Base-by-base conservation (phyloP, 768 basidiomycete species). In the Leucosporidium scottii region DNA sequence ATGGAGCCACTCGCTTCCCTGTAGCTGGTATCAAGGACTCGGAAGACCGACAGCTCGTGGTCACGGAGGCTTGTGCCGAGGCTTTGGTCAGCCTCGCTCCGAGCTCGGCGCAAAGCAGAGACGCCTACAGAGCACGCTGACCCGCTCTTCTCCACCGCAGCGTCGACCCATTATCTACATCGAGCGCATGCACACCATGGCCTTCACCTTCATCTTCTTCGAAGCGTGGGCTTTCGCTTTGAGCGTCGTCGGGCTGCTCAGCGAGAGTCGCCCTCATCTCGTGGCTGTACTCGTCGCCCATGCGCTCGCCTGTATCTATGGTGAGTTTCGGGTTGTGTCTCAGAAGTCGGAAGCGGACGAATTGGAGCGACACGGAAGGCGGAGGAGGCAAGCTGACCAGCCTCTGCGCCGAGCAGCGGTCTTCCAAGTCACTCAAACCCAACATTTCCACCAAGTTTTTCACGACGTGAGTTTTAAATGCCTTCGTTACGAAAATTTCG, bases 121-220 rank as follows among this genome's bases (percentile, higher is more conserved):
- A 17, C 7, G 3, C 13, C 3, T 6, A 44, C 15, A 17, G 39
- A 15, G 8, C 39, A 44, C 13, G 15, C 39, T 44, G 15, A 44
- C 39, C 15, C 13, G 3, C 21, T 15, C 5, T 23, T 3, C 6
- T n/a, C 10, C 2, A 21, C 20, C 13, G 23, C 31, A 58, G 57
- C 30, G 23, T n/a, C n/a, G 12, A 36, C 36, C 57, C 23, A 58
- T 36, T 5, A 30, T 59, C 59, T 44, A 59, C 44, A 48, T 59
- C 44, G 36, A 21, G 59, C 39, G 59, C 44, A 34, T 61, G 48
- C 48, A 36, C 4, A 61, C 60, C 49, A 61, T 51, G 48, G 8
- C 48, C 6, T 34, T 30, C 27, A 34, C 49, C 21, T 61, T 61
- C 48, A 36, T 61, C 60, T 61, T 50, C 30, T 61, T 31, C 49